These are phyloP conservation scores for Phytopythium aichiense DNA, from an alignment of 352 stramenopile genomes.

Conservation along the genomic window DNA sequence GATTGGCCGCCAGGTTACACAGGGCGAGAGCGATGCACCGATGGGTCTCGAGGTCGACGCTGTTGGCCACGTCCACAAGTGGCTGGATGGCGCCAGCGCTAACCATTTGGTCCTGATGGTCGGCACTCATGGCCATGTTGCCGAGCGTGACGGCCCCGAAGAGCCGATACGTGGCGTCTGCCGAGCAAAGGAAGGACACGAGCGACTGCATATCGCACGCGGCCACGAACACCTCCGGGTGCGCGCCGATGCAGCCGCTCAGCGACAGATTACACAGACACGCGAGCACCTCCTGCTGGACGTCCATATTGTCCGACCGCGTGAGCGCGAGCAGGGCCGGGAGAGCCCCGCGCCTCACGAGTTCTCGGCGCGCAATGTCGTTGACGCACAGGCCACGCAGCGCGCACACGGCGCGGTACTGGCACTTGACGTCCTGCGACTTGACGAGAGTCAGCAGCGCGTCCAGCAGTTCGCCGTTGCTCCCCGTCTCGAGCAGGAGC, in stretches of 20 bases:
- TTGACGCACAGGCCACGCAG: slow-evolving; percentile 92
- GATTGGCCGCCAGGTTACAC: slow-evolving; percentile 93
- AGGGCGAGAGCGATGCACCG: slow-evolving; percentile 95
- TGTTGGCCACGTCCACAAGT: slow-evolving; percentile 91
- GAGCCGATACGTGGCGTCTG: slow-evolving; percentile 92
- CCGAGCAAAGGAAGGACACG: slow-evolving; percentile 93
- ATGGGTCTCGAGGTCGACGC: slow-evolving; percentile 92
- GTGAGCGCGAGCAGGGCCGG: slow-evolving; percentile 87
- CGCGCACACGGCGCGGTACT: slow-evolving; percentile 88
- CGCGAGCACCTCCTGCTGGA: slow-evolving; percentile 95
- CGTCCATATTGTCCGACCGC: slow-evolving; percentile 91
- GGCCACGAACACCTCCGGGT: slow-evolving; percentile 87
- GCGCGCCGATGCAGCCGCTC: slow-evolving; percentile 91
- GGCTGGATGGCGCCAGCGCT: slow-evolving; percentile 84
- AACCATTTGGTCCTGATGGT: slow-evolving; percentile 82
- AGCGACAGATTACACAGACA: slow-evolving; percentile 97
- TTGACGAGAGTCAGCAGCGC: slow-evolving; percentile 49
- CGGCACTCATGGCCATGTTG: slow-evolving; percentile 87
- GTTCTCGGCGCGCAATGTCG: slow-evolving; percentile 75
- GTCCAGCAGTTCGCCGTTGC: slow-evolving; percentile 30
- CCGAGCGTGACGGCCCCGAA: slow-evolving; percentile 96
- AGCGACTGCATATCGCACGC: slow-evolving; percentile 89
- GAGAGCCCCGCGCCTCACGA: slow-evolving; percentile 89
- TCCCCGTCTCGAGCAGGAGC: slow-evolving; percentile 59
- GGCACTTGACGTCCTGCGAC: slow-evolving; percentile 73